These are phyloP conservation scores for Candida nemodendra DNA, from an alignment of 805 yeast species.

Conservation along the genomic window DNA sequence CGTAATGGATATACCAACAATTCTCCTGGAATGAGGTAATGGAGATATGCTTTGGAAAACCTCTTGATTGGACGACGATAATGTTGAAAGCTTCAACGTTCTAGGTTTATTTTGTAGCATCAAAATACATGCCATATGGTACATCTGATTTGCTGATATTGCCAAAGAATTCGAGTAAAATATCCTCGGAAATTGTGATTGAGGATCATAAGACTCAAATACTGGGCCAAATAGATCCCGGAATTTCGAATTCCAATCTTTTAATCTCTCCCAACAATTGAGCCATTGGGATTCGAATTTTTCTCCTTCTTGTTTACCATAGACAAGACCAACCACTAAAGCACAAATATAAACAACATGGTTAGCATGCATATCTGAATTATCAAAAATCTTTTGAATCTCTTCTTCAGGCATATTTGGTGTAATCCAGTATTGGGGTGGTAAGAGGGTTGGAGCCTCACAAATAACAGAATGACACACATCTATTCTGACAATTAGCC, in stretches of 20 bases:
- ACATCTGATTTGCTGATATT: slow-evolving; percentile 37
- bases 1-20: slow-evolving; percentile 31
- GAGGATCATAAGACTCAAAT: slow-evolving; percentile 26
- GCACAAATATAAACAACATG: slow-evolving; percentile 37
- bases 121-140: slow-evolving; percentile 38
- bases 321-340: slow-evolving; percentile 33
- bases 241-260: slow-evolving; percentile 29
- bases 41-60: not conserved
- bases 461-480: slow-evolving; percentile 37
- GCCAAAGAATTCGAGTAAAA: slow-evolving; percentile 39
- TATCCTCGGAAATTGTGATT: slow-evolving; percentile 36
- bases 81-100: slow-evolving; percentile 23
- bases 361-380: slow-evolving; percentile 33
- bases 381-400: slow-evolving; percentile 20
- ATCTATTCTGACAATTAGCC: slow-evolving; percentile 42
- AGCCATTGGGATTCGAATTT: slow-evolving; percentile 36
- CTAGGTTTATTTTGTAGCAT: slow-evolving; percentile 39
- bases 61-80: slow-evolving; percentile 7
- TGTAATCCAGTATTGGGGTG: slow-evolving; percentile 34
- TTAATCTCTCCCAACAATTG: slow-evolving; percentile 35
- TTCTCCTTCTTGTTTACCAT: slow-evolving; percentile 16
- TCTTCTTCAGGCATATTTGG: slow-evolving; percentile 19
- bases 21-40: slow-evolving; percentile 32
- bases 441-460: slow-evolving; percentile 35
- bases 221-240: slow-evolving; percentile 32